Conservation (phyloP, 169 alveolate genomes). For the Cryptosporidium xiaoi region DNA sequence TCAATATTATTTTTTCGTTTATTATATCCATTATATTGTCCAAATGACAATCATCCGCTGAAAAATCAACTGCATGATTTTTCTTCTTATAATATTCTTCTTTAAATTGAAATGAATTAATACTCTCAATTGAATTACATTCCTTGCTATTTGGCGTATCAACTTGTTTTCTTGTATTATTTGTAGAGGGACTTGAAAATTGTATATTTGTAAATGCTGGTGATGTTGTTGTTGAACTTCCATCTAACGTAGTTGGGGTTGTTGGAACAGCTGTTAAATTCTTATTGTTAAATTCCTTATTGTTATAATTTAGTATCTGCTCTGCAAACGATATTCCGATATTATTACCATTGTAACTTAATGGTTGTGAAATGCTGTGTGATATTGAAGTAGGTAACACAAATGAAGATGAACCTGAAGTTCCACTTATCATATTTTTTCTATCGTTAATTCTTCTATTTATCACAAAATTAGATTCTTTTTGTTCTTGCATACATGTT, state of each 20-base stretch:
- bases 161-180: slow-evolving; percentile 9
- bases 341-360: not conserved
- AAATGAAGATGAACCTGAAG: slow-evolving; percentile 5
- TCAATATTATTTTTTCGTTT: not conserved
- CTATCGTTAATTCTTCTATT: not conserved
- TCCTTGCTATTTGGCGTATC: slow-evolving; percentile 36
- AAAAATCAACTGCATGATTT: slow-evolving; percentile 68
- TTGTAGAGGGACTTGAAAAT: slow-evolving; percentile 46
- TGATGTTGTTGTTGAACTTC: slow-evolving; percentile 65
- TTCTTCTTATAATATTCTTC: slow-evolving; percentile 44
- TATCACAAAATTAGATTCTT: not conserved
- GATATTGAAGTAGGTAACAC: slow-evolving; percentile 24
- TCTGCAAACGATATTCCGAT: slow-evolving; percentile 74
- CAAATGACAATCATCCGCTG: slow-evolving; percentile 61
- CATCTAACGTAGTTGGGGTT: slow-evolving; percentile 72
- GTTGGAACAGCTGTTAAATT: slow-evolving; percentile 17
- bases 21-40: slow-evolving; percentile 51
- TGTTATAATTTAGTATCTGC: slow-evolving; percentile 49
- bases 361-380: not conserved
- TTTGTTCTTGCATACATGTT: not conserved
- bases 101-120: not conserved
- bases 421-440: slow-evolving; percentile 9
- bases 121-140: not conserved
- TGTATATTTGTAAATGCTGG: slow-evolving; percentile 70
- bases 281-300: slow-evolving; percentile 17